Evolutionary conservation across 2,329 filamentous ascomycete species (phyloP).

Genomic region (Ceratocystis eucalypticola): DNA sequence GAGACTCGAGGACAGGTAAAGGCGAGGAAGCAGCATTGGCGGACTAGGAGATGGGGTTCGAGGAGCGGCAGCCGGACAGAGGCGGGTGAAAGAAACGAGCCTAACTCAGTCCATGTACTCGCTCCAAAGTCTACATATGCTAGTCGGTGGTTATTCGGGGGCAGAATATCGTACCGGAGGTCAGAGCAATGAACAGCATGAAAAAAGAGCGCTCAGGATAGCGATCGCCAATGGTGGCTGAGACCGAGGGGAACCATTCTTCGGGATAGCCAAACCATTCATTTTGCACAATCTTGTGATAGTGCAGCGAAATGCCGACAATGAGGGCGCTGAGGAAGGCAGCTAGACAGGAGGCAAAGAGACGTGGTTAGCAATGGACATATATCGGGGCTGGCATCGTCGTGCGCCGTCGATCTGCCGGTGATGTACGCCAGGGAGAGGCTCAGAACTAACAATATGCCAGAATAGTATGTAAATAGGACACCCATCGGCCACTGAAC

Average conservation of each 20-base stretch:
- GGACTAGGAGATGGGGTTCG: not conserved
- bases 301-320: constrained; percentile 71
- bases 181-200: constrained; percentile 93
- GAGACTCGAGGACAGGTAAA: not conserved
- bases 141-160: not conserved
- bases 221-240: constrained; percentile 89
- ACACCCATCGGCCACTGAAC: constrained; percentile 81
- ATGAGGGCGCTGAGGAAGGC: constrained; percentile 79
- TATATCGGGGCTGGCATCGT: not conserved
- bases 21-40: not conserved
- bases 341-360: constrained; percentile 31
- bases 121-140: not conserved
- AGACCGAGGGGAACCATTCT: constrained; percentile 95
- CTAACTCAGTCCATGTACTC: not conserved
- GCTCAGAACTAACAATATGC: constrained; percentile 56
- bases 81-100: not conserved
- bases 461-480: constrained; percentile 69
- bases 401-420: not conserved
- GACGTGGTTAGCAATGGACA: constrained; percentile 4
- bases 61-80: not conserved
- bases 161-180: constrained; percentile 49
- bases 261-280: constrained; percentile 89
- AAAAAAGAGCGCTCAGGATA: constrained; percentile 96
- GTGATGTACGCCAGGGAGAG: not conserved
- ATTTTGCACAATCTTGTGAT: constrained; percentile 94